These are phyloP conservation scores for Blastobotrys buckinghamii DNA, from an alignment of 1,139 yeast genomes.

Conservation along the genomic window DNA sequence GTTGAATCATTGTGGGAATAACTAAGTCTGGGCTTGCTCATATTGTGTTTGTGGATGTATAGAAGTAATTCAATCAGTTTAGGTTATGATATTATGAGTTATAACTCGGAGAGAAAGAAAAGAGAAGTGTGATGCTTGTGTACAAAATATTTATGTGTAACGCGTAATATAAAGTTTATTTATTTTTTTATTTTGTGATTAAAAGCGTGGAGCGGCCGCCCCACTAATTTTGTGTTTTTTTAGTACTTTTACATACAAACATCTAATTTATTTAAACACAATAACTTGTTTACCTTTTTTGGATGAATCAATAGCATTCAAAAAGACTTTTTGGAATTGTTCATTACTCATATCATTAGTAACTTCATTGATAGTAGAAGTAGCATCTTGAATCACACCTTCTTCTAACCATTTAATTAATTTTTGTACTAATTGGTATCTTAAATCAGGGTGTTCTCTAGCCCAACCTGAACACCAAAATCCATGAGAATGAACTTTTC, in stretches of 20 bases:
- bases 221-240: too few relatives aligned
- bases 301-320: slow-evolving; percentile 47
- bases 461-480: slow-evolving; percentile 89
- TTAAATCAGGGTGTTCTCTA: slow-evolving; percentile 56
- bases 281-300: slow-evolving; percentile 38
- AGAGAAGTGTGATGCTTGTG: too few relatives aligned
- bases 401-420: slow-evolving; percentile 48
- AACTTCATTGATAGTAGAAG: slow-evolving; percentile 45
- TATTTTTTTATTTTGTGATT: too few relatives aligned
- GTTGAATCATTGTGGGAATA: slow-evolving; percentile 11
- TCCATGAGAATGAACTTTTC: slow-evolving; percentile 78
- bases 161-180: too few relatives aligned
- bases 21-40: slow-evolving; percentile 15
- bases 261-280: slow-evolving; percentile 3
- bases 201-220: too few relatives aligned
- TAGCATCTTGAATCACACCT: slow-evolving; percentile 58
- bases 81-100: too few relatives aligned
- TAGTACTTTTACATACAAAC: too few relatives aligned
- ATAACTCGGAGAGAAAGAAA: too few relatives aligned
- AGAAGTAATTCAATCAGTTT: slow-evolving; percentile 1
- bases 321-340: slow-evolving; percentile 46
- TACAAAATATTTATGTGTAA: too few relatives aligned
- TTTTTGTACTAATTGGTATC: slow-evolving; percentile 51
- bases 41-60: background rate
- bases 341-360: slow-evolving; percentile 40